These are phyloP conservation scores for Phaeosphaeriaceae sp. DNA, from an alignment of 2,329 filamentous ascomycete genomes.

Conservation along the genomic window DNA sequence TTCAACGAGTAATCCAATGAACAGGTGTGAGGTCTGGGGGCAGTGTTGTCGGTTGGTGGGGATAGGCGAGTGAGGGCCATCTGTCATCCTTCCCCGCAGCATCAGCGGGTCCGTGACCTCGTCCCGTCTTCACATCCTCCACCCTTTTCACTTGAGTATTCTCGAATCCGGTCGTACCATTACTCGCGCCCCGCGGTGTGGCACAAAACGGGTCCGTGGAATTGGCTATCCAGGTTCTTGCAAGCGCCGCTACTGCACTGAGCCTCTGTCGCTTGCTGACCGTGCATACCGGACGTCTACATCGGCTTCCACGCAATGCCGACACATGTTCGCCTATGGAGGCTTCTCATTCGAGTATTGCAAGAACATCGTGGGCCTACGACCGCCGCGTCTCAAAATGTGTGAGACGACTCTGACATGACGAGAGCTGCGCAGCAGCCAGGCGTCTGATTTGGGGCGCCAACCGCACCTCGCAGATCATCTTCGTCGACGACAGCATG, in stretches of 20 bases:
- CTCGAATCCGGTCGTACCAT: slow-evolving; percentile 1
- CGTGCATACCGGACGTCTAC: slow-evolving; percentile 4
- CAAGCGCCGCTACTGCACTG: slow-evolving; percentile 2
- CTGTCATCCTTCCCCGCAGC: slow-evolving; percentile 23
- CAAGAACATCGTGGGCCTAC: neutral
- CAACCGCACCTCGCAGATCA: neutral
- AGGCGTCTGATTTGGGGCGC: neutral
- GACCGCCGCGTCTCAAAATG: neutral
- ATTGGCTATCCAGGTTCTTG: slow-evolving; percentile 3
- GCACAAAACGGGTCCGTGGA: slow-evolving; percentile 12
- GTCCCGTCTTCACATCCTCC: slow-evolving; percentile 8
- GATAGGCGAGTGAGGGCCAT: slow-evolving; percentile 9
- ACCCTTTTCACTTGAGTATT: neutral
- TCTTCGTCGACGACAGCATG: neutral
- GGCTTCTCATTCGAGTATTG: neutral
- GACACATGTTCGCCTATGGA: neutral
- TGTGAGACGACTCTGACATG: neutral
- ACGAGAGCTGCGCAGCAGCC: neutral
- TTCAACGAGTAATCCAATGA: slow-evolving; percentile 10
- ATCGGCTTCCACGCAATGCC: slow-evolving; percentile 1
- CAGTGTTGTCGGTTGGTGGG: slow-evolving; percentile 8
- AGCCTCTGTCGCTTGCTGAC: slow-evolving; percentile 4
- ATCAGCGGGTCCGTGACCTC: slow-evolving; percentile 11
- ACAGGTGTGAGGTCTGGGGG: slow-evolving; percentile 1
- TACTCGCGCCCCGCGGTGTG: neutral